A percentile compares a stretch with the other conserved stretches of the same genome.
These are phyloP conservation scores for Plectosphaerella plurivora DNA, from an alignment of 2,329 filamentous ascomycete species.

Conservation along the genomic window DNA sequence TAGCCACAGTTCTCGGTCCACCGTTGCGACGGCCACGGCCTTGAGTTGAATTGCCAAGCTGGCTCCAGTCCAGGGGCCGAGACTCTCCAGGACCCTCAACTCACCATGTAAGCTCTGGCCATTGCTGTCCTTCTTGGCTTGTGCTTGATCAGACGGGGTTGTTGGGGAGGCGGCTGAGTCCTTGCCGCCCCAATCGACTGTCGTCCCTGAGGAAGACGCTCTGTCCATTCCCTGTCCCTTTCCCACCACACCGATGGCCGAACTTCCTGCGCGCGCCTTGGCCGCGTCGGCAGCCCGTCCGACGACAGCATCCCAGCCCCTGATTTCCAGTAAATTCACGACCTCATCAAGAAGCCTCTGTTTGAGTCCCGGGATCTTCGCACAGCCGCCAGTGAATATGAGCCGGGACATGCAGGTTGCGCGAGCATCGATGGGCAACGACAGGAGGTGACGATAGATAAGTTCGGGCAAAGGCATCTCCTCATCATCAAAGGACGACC, in stretches of 20 bases:
- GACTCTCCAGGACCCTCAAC: conserved; percentile 61
- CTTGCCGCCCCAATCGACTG: no score
- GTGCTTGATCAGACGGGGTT: no score
- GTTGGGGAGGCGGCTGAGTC: no score
- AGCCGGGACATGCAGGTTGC: conserved; percentile 85
- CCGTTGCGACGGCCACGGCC: conserved; percentile 61
- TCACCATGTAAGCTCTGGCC: conserved; percentile 22
- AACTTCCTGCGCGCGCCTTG: conserved; percentile 35
- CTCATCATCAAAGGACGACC: conserved; percentile 73
- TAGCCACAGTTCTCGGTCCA: conserved; percentile 69
- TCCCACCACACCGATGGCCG: no score
- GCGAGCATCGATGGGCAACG: conserved; percentile 76
- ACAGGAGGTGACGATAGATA: conserved; percentile 70
- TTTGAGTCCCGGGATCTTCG: conserved; percentile 75
- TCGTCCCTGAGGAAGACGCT: no score
- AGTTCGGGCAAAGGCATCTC: conserved; percentile 75
- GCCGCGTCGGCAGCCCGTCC: conserved; percentile 62
- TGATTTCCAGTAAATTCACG: conserved; percentile 55
- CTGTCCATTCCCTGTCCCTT: no score
- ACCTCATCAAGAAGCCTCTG: conserved; percentile 74
- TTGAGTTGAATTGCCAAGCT: conserved; percentile 67
- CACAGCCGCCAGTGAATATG: conserved; percentile 77
- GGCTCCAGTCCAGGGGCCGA: conserved; percentile 72
- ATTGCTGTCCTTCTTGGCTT: no score
- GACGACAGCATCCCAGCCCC: conserved; percentile 74